These are phyloP conservation scores for Peronospora destructor DNA, from an alignment of 352 stramenopile genomes.

Conservation along the genomic window DNA sequence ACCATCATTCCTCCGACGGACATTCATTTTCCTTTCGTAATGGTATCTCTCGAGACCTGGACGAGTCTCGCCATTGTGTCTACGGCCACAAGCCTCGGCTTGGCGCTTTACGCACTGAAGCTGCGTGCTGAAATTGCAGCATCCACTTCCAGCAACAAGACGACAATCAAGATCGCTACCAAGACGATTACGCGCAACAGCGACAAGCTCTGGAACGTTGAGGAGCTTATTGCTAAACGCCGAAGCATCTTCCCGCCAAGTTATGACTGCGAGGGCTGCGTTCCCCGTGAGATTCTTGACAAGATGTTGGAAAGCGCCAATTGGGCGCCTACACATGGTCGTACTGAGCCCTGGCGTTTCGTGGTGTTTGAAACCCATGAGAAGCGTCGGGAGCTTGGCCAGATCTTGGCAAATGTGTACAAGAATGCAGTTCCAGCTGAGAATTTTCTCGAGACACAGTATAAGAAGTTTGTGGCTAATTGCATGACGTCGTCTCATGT, in stretches of 20 bases:
- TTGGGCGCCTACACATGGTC: conserved; percentile 76
- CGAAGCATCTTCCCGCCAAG: conserved; percentile 69
- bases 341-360: conserved; percentile 82
- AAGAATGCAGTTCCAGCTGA: conserved; percentile 49
- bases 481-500: conserved; percentile 67
- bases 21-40: conserved; percentile 1
- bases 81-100: conserved; percentile 26
- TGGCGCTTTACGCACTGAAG: conserved; percentile 36
- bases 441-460: conserved; percentile 75
- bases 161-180: conserved; percentile 15
- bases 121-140: conserved; percentile 22
- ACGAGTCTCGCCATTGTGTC: conserved; percentile 26
- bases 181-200: conserved; percentile 13
- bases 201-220: conserved; percentile 50
- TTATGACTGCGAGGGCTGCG: conserved; percentile 50
- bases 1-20: conserved; percentile 17
- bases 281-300: conserved; percentile 52
- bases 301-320: conserved; percentile 77
- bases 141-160: conserved; percentile 13
- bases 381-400: conserved; percentile 45
- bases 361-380: conserved; percentile 58
- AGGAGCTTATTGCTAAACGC: conserved; percentile 71
- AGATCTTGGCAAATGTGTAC: conserved; percentile 67
- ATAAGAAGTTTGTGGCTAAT: conserved; percentile 70
- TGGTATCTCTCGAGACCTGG: conserved; percentile 18